Evolutionary conservation across 164 flowering plant genomes (phyloP).

Genomic region (Buxus sempervirens): DNA sequence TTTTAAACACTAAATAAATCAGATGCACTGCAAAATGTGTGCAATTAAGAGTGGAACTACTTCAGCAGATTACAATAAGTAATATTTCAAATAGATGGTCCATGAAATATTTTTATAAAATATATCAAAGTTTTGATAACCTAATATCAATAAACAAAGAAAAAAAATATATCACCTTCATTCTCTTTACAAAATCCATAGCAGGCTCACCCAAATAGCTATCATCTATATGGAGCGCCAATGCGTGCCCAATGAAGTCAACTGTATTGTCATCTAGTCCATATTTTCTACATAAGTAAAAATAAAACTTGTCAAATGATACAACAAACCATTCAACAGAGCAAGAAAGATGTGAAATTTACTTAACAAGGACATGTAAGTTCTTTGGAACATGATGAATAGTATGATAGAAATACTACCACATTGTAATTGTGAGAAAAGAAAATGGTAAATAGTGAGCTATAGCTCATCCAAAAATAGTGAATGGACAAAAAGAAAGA

Average conservation of each 20-base stretch:
- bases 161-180: slow-evolving; percentile 51
- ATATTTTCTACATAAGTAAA: slow-evolving; percentile 53
- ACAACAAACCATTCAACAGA: not conserved
- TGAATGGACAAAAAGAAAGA: too few species aligned
- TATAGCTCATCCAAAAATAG: too few species aligned
- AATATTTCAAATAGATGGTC: not conserved
- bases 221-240: slow-evolving; percentile 81
- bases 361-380: not conserved
- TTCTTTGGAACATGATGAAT: not conserved
- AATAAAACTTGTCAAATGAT: not conserved
- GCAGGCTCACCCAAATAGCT: slow-evolving; percentile 84
- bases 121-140: not conserved
- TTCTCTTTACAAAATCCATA: slow-evolving; percentile 68
- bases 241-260: slow-evolving; percentile 95
- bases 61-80: not conserved
- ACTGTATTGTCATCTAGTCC: slow-evolving; percentile 88
- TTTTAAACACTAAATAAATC: too few species aligned
- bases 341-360: not conserved
- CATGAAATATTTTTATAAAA: not conserved
- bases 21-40: too few species aligned
- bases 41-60: not conserved
- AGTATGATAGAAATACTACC: not conserved
- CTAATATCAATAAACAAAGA: not conserved
- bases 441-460: too few species aligned
- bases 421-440: not conserved